Percentiles rank a stretch among this genome's conserved stretches.
Conservation (phyloP, 208 protist species). For the Acanthamoeba healyi region DNA sequence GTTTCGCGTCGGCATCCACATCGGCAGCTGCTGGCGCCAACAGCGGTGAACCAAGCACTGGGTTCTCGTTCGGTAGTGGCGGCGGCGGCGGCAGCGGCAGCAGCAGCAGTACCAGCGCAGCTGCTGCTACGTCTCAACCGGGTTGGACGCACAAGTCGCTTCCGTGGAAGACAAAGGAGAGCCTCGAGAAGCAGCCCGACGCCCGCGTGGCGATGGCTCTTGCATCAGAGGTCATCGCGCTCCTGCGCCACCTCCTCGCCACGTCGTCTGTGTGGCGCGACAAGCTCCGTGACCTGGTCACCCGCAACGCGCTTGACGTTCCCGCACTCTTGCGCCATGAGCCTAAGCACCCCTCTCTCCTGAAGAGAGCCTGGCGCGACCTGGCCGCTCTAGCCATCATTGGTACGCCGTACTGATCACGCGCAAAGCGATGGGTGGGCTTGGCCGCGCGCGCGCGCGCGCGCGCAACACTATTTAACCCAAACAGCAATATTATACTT, state of each 20-base stretch:
- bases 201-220: slow-evolving; percentile 25
- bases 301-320: background rate
- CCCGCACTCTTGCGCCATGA: slow-evolving; percentile 31
- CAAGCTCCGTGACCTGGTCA: slow-evolving; percentile 16
- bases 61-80: background rate
- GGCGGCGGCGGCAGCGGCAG: background rate
- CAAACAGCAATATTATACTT: too few relatives aligned
- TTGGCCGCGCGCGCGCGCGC: too few relatives aligned
- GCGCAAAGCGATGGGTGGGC: too few relatives aligned
- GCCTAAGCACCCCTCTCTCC: slow-evolving; percentile 24
- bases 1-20: background rate
- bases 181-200: slow-evolving; percentile 11
- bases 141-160: background rate
- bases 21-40: background rate
- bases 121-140: background rate
- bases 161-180: background rate
- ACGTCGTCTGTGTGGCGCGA: slow-evolving; percentile 41
- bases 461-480: too few relatives aligned
- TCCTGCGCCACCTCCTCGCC: slow-evolving; percentile 49
- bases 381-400: slow-evolving; percentile 21
- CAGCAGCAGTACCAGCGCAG: background rate
- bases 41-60: background rate
- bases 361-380: slow-evolving; percentile 32
- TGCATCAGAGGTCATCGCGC: slow-evolving; percentile 59
- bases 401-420: too few relatives aligned